These are phyloP conservation scores for Sedum album DNA, from an alignment of 164 flowering plant genomes.

Conservation along the genomic window DNA sequence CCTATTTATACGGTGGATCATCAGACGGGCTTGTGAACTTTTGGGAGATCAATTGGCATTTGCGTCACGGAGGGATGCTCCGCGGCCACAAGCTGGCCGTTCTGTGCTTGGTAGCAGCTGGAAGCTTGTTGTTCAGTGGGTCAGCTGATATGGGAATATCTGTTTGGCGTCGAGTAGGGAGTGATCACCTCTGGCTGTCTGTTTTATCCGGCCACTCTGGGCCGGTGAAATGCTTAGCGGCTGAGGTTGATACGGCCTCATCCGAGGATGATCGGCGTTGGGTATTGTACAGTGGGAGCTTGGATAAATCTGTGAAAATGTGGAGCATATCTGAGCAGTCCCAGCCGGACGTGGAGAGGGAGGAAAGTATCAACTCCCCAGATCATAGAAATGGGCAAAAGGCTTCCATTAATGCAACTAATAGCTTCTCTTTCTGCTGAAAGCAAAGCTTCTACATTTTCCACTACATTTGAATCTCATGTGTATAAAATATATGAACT, in stretches of 20 bases:
- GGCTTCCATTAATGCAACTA: neutral
- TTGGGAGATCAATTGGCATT: constrained; percentile 25
- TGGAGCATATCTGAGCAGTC: constrained; percentile 10
- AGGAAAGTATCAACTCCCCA: neutral
- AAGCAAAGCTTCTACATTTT: too few relatives aligned
- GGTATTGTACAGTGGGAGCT: constrained; percentile 8
- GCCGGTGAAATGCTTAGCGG: constrained; percentile 1
- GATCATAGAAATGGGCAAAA: neutral
- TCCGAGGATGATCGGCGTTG: neutral
- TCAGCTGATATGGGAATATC: constrained; percentile 9
- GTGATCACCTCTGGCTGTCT: neutral
- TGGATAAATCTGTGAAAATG: constrained; percentile 10
- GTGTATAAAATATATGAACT: too few relatives aligned
- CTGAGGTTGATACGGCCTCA: neutral
- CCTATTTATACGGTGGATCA: constrained; percentile 34
- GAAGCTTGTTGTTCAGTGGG: constrained; percentile 10
- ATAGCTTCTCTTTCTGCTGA: neutral
- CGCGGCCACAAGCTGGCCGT: neutral
- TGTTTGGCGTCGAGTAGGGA: constrained; percentile 2
- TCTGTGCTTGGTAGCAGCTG: neutral
- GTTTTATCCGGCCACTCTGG: constrained; percentile 3
- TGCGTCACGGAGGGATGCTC: neutral
- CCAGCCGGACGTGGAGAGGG: neutral
- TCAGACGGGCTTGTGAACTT: constrained; percentile 48
- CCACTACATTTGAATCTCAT: too few relatives aligned